phyloP scores from a whole-genome alignment of 2,329 filamentous ascomycete genomes.

The Beauveria caledonica region DNA sequence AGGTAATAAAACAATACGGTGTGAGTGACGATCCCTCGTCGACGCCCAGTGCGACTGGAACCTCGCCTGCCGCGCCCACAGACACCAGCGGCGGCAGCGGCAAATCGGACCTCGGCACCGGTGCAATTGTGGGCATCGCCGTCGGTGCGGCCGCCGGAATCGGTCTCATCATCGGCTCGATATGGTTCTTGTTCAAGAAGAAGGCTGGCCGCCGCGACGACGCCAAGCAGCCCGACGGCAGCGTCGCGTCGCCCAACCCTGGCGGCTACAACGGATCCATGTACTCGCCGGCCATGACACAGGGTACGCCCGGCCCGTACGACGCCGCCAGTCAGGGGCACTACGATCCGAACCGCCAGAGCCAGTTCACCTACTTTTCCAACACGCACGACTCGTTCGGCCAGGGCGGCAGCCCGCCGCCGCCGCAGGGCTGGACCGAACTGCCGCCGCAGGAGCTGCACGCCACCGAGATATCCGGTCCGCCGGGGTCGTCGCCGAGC shows the following conservation, averaged over 20 bases:
- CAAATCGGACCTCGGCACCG: background rate
- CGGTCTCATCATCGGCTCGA: background rate
- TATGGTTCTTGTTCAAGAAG: conserved; percentile 4
- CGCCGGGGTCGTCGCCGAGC: background rate
- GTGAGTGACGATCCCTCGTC: background rate
- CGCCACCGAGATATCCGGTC: background rate
- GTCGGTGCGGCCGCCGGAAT: background rate
- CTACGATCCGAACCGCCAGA: conserved; percentile 5
- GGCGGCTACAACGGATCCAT: background rate
- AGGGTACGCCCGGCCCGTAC: background rate
- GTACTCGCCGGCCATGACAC: conserved; percentile 6
- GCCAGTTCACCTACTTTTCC: background rate
- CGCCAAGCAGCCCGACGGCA: background rate
- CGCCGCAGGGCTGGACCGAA: conserved; percentile 1
- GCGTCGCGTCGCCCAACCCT: background rate
- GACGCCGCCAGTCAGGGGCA: background rate
- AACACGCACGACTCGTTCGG: background rate
- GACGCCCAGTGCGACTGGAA: background rate
- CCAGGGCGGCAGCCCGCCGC: background rate
- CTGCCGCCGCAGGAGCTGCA: conserved; percentile 5
- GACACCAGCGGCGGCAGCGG: background rate
- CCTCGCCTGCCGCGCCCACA: background rate
- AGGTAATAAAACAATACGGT: conserved; percentile 14
- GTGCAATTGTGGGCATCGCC: conserved; percentile 6
- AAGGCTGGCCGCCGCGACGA: background rate